Evolutionary conservation across 1,139 yeast species (phyloP), one percentile per base, ranked within the genome.

Genomic region (Diutina siamensis): DNA sequence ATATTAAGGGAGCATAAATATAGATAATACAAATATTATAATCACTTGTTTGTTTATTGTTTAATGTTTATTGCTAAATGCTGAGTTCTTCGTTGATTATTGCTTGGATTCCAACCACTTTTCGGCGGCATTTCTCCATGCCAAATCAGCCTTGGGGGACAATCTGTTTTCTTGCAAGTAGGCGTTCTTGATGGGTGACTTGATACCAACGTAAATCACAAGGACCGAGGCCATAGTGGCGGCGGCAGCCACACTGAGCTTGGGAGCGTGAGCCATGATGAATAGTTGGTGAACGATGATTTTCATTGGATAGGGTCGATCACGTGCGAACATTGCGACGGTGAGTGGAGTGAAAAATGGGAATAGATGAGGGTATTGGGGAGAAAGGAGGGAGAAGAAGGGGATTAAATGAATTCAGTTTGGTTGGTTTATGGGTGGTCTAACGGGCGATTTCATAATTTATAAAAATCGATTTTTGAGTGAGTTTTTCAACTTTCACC

Each of bases 51-150:
- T 13, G 34, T 32, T 12, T 32, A 32, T 32, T 32, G 15, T 13
- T 13, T 32, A 13, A 12, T 32, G 15, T 13, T 13, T 32, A 13
- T 27, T 7, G 10, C 7, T 8, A 27, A n/a, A n/a, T n/a, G n/a
- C n/a, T n/a, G n/a, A n/a, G n/a, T n/a, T n/a, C n/a, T n/a, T n/a
- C n/a, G 28, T 10, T 25, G 5, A 13, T 22, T 25, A 38, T 25
- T 38, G 42, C 42, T 38, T 38, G n/a, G 31, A 15, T 25, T 70
- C 71, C 50, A 71, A 62, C 76, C 76, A 71, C 53, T 67, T 64
- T 49, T 67, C 67, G 42, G 75, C 68, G 47, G 72, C 68, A 52
- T 65, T 68, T 63, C 76, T 70, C 73, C 74, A 71, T n/a, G 75
- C 74, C 53, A 70, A 67, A 50, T 71, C 76, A 40, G 75, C 73